Base-by-base conservation (phyloP, 345 rosid species). In the Salix viminalis region DNA sequence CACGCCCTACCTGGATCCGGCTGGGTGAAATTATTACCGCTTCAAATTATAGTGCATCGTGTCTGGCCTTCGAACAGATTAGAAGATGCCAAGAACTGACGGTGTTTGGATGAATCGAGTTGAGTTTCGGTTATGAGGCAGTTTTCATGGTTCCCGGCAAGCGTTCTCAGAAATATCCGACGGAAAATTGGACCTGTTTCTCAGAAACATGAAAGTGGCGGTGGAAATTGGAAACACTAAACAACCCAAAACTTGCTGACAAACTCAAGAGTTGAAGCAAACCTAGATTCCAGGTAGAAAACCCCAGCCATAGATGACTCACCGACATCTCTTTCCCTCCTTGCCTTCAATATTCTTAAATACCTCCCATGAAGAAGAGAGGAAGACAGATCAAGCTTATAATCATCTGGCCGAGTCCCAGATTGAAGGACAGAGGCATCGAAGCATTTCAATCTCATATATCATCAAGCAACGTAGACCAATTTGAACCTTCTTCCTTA, bases 241-340 rank as follows among this genome's bases (percentile, higher is more conserved):
- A 91, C 85, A 92, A 90, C 79, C 94, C 93, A 21, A 92, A 87
- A 75, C 89, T 91, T 24, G 78, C 88, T 7, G 90, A 91, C 10
- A 90, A 88, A 71, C 86, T 90, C 82, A 94, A 87, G 88, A 94
- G 69, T 75, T 90, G 11, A 91, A 89, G 82, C 97, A 92, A 72
- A 72, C 90, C 91, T 46, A 87, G 90, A 75, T 90, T 88, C 86
- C 91, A 87, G 15, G 88, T 93, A 23, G 96, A 95, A 95, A 80
- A 88, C 93, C 79, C 94, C 97, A 0, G 77, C 91, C 73, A 70
- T 84, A 21, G 92, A 91, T 10, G 92, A 90, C 66, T 89, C 97
- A 4, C 86, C 96, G 1, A 76, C 87, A 5, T 88, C 92, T 12
- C 88, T 89, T 76, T 79, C 87, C 52, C 85, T 83, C 44, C 86